Evolutionary conservation across 805 yeast genomes (phyloP), one percentile per base, ranked within the genome.

Genomic region (Pichia occidentalis): DNA sequence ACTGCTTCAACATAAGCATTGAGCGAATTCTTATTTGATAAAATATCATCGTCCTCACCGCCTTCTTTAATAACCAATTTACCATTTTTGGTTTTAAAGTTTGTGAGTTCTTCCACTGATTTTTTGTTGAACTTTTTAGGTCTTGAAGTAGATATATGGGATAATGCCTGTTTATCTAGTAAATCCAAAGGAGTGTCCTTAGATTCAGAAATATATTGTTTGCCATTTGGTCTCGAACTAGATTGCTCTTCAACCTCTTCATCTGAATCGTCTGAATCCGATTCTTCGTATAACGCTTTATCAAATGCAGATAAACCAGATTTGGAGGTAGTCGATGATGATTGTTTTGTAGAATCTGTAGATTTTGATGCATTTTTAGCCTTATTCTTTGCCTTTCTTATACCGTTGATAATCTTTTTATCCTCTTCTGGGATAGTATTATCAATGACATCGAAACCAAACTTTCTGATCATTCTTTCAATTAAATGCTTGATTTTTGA

Each of bases 1-100:
- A 92, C 86, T 6, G 98, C 98, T 45, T 87, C 96, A 48, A 87
- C 74, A 58, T 92, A 92, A 0, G 97, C 97, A 55, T 84, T 84
- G 47, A 90, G 75, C 13, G 96, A 95, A 32, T 66, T 63, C 20
- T 62, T 60, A 18, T 63, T 63, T 18, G 46, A 26, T 4, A 71
- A 64, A 27, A 68, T 62, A 42, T 71, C 56, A 40, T 71, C 75
- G 51, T 75, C 81, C 12, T 60, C 66, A 13, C 56, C 63, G 12
- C 60, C 66, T 36, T 79, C 86, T 40, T 63, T 68, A 51, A 86
- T 73, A 39, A 85, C 73, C 39, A 84, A 57, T 56, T 78, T 80
- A 22, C 95, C 95, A 43, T 76, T 69, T 49, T 67, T 65, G 35
- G 77, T 75, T 49, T 71, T 68, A 49, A 72, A 66, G 34, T 66